These are phyloP conservation scores for Trichomonascus vanleenenianus DNA, from an alignment of 805 yeast genomes.

Conservation along the genomic window DNA sequence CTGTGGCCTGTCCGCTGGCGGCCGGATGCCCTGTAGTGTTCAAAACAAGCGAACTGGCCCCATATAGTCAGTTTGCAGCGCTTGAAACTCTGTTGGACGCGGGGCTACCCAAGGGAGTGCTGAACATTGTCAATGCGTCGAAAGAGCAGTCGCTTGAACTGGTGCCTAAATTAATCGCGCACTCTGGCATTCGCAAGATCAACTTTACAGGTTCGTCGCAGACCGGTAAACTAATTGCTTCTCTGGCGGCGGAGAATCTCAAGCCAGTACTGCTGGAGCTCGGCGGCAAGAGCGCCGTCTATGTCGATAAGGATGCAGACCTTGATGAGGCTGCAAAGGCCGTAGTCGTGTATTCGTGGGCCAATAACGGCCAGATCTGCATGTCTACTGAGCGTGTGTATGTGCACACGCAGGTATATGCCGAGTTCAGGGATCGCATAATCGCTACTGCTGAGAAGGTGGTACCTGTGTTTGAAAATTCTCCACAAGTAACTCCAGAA, in stretches of 20 bases:
- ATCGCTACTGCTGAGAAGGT: conserved; percentile 2
- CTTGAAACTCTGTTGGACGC: conserved; percentile 62
- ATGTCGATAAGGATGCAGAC: conserved; percentile 67
- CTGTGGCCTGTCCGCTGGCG: conserved; percentile 74
- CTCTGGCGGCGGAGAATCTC: conserved; percentile 57
- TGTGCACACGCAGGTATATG: conserved; percentile 62
- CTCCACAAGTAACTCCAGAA: conserved; percentile 2
- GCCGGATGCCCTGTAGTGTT: conserved; percentile 76
- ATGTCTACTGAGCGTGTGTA: conserved; percentile 78
- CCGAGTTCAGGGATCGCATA: conserved; percentile 48
- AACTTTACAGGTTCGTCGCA: conserved; percentile 86
- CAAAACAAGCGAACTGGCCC: conserved; percentile 76
- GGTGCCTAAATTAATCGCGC: conserved; percentile 65
- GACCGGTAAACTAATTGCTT: conserved; percentile 67
- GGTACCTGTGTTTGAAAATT: conserved; percentile 1
- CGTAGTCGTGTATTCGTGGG: conserved; percentile 61
- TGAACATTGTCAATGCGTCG: conserved; percentile 45
- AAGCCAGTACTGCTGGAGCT: conserved; percentile 78
- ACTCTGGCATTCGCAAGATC: conserved; percentile 65
- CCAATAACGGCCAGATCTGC: conserved; percentile 81
- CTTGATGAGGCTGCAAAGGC: conserved; percentile 49
- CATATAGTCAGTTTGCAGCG: conserved; percentile 62
- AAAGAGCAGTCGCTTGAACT: conserved; percentile 38
- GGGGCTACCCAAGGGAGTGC: conserved; percentile 75
- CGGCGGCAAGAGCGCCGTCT: conserved; percentile 83